These are phyloP conservation scores for Carex littledalei DNA, from an alignment of 176 grass and related monocot genomes.

Conservation along the genomic window DNA sequence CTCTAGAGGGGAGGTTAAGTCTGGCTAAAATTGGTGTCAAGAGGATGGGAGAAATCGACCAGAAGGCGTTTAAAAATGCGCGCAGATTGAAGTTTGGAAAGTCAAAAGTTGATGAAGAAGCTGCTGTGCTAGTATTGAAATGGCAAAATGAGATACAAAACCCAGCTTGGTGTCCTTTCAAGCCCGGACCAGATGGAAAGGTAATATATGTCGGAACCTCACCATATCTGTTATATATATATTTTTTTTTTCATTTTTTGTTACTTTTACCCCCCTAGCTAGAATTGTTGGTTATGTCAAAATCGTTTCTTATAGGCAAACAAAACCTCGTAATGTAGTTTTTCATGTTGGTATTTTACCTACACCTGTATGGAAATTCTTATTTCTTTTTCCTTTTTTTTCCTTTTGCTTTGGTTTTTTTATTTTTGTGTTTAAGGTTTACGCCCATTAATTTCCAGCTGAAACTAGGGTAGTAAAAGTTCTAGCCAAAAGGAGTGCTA, in stretches of 20 bases:
- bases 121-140: slow-evolving; percentile 28
- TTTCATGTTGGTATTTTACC: background rate
- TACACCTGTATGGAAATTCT: background rate
- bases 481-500: background rate
- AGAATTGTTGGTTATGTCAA: background rate
- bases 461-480: background rate
- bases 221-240: background rate
- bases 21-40: slow-evolving; percentile 38
- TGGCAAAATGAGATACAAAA: slow-evolving; percentile 73
- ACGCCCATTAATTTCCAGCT: background rate
- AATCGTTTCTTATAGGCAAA: background rate
- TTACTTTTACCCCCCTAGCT: background rate
- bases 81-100: slow-evolving; percentile 37
- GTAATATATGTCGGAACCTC: slow-evolving; percentile 33
- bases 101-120: slow-evolving; percentile 30
- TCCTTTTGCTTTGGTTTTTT: background rate
- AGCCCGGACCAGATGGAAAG: slow-evolving; percentile 24
- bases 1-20: slow-evolving; percentile 12
- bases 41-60: slow-evolving; percentile 58
- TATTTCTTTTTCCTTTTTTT: background rate
- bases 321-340: background rate
- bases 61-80: slow-evolving; percentile 32
- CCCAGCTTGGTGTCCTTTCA: slow-evolving; percentile 59
- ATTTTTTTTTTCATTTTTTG: background rate
- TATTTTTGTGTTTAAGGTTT: background rate